Base-by-base conservation (phyloP, 371 early-diverging fungal genomes). In the Rhizopus arrhizus region DNA sequence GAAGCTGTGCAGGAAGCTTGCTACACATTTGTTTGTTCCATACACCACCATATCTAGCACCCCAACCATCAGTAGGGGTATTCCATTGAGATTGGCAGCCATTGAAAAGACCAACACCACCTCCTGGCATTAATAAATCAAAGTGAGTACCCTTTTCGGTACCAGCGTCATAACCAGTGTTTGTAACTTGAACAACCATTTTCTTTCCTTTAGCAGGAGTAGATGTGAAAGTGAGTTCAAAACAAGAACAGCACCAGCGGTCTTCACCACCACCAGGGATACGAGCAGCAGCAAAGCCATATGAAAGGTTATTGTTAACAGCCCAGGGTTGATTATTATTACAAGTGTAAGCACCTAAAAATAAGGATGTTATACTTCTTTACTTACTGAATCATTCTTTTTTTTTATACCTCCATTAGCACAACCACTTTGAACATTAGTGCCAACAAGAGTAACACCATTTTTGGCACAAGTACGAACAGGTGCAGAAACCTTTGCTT, bases 51-150 rank as follows among this genome's bases (percentile, higher is more conserved):
- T 75, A 75, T 45, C 69, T 62, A 3, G 43, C 38, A 42, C 78
- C 78, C 78, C 78, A 78, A 33, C 74, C 74, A 34, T 65, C 53
- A 28, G 46, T 11, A 12, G 68, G 65, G 41, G 75, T 61, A 38
- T 64, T 61, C 68, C 68, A 77, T 51, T 75, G 77, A 13, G 64
- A 42, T 41, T 54, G 32, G 29, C 79, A 79, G 12, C 75, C 79
- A 45, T 77, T 71, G 56, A 68, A 79, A 9, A 70, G 47, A 53
- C 79, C 79, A 29, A 79, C 72, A 38, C 79, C 79, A 29, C 77
- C 77, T n/a, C 79, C 79, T 46, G 79, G 79, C 10, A 78, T 62
- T 15, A 68, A 72, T 29, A 78, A 45, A 58, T 78, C 79, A 56
- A 79, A 79, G 47, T 77, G 72, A 3, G 7, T 22, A 13, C 43